Evolutionary conservation across 1,284 basidiomycete species (phyloP).

Genomic region (Rhodotorula sp.): DNA sequence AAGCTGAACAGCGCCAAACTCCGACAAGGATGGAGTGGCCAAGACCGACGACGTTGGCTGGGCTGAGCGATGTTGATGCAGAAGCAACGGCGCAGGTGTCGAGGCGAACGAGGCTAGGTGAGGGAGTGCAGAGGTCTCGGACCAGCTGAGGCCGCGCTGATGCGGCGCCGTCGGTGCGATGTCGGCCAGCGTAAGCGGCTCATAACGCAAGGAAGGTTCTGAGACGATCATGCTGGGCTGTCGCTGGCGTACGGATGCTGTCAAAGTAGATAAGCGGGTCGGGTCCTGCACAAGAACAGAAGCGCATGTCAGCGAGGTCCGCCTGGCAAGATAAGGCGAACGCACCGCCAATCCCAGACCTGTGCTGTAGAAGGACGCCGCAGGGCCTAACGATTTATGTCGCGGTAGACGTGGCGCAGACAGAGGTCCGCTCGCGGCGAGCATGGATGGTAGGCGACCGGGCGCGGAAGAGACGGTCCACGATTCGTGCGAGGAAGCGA

Average conservation of each 20-base stretch:
- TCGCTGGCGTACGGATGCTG: background rate
- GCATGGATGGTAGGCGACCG: background rate
- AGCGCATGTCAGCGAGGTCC: background rate
- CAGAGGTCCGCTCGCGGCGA: background rate
- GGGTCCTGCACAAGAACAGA: accelerated
- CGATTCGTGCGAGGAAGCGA: too few relatives aligned
- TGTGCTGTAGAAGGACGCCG: background rate
- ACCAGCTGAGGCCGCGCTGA: background rate
- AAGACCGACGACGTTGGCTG: too few relatives aligned
- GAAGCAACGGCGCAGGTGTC: background rate
- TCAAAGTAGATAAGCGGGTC: background rate
- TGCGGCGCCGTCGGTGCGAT: background rate
- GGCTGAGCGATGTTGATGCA: too few relatives aligned
- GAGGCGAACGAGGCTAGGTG: background rate
- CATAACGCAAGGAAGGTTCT: background rate
- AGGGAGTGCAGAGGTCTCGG: background rate
- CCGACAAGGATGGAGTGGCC: background rate
- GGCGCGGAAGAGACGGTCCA: background rate
- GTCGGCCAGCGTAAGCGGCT: background rate
- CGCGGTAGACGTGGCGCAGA: accelerated
- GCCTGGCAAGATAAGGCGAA: background rate
- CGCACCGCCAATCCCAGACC: background rate
- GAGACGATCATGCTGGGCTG: too few relatives aligned
- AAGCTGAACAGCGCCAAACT: background rate
- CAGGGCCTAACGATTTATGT: background rate